Percentiles rank a stretch among this genome's conserved stretches.
Evolutionary conservation across 2,329 filamentous ascomycete species (phyloP).

Genomic region (Calonectria leucothoes): DNA sequence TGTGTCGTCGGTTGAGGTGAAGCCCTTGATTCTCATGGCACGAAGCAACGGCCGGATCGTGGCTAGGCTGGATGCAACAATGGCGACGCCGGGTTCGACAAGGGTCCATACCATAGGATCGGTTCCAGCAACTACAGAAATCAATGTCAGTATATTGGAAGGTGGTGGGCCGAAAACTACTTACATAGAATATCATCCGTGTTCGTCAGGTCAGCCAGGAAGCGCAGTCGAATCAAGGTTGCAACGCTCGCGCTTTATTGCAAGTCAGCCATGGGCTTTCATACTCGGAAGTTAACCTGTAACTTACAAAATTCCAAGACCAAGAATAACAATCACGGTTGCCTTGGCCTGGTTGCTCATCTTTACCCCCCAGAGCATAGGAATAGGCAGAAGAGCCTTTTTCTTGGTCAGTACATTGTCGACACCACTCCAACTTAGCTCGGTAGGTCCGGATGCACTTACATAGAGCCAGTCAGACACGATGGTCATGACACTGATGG

Average conservation of each 20-base stretch:
- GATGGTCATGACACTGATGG: constrained; percentile 64
- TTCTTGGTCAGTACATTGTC: constrained; percentile 16
- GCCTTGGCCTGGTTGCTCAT: constrained; percentile 64
- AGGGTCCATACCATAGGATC: constrained; percentile 68
- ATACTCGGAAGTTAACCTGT: background rate
- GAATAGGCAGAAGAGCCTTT: constrained; percentile 62
- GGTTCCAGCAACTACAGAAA: constrained; percentile 56
- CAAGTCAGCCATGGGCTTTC: constrained; percentile 24
- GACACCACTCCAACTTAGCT: background rate
- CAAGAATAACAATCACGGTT: constrained; percentile 62
- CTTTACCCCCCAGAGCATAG: constrained; percentile 66
- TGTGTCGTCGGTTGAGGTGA: constrained; percentile 54
- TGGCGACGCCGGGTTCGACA: constrained; percentile 67
- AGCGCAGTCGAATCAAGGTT: constrained; percentile 64
- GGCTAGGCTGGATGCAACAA: constrained; percentile 64
- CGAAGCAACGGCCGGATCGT: constrained; percentile 67
- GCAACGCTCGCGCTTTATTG: constrained; percentile 61
- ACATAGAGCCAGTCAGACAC: constrained; percentile 66
- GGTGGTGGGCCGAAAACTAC: background rate
- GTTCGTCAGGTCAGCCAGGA: constrained; percentile 57
- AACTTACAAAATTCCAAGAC: constrained; percentile 62
- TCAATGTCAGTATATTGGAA: constrained; percentile 25
- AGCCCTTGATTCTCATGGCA: constrained; percentile 58
- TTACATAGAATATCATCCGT: constrained; percentile 61
- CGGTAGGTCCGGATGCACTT: constrained; percentile 28